A percentile compares a stretch with the other conserved stretches of the same genome.
Conservation (phyloP, 257 asterid species). For the Phtheirospermum japonicum region DNA sequence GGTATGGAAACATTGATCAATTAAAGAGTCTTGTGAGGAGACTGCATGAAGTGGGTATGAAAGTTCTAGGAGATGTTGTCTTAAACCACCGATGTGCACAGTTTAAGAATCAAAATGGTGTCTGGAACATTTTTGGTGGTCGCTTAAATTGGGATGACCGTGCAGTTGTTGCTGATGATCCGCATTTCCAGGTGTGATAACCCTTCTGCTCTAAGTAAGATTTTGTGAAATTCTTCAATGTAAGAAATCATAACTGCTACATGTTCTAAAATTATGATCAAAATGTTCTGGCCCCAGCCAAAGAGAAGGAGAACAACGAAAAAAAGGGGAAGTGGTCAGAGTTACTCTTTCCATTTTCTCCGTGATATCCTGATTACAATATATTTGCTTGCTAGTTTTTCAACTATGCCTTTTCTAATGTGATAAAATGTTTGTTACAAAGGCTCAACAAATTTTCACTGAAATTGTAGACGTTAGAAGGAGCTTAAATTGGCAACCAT, state of each 20-base stretch:
- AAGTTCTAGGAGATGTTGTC: slow-evolving; percentile 90
- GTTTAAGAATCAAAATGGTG: slow-evolving; percentile 65
- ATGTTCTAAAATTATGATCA: background rate
- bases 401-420: no score
- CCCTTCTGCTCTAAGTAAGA: slow-evolving; percentile 5
- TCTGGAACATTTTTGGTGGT: slow-evolving; percentile 97
- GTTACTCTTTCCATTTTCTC: background rate
- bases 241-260: slow-evolving; percentile 8
- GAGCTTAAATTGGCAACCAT: slow-evolving; percentile 13
- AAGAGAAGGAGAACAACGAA: background rate
- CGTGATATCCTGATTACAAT: no score
- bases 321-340: slow-evolving; percentile 5
- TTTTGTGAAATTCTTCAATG: slow-evolving; percentile 6
- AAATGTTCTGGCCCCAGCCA: slow-evolving; percentile 12
- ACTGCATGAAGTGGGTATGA: slow-evolving; percentile 71
- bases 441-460: slow-evolving; percentile 3
- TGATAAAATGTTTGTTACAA: background rate
- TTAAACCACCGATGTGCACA: slow-evolving; percentile 94
- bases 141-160: slow-evolving; percentile 95
- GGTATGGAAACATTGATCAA: slow-evolving; percentile 83
- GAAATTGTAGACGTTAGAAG: slow-evolving; percentile 1
- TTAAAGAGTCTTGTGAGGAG: slow-evolving; percentile 64
- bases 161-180: slow-evolving; percentile 97
- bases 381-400: no score
- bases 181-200: slow-evolving; percentile 89